Evolutionary conservation across 2,329 filamentous ascomycete genomes (phyloP).

Genomic region (Neopestalotiopsis sp.): DNA sequence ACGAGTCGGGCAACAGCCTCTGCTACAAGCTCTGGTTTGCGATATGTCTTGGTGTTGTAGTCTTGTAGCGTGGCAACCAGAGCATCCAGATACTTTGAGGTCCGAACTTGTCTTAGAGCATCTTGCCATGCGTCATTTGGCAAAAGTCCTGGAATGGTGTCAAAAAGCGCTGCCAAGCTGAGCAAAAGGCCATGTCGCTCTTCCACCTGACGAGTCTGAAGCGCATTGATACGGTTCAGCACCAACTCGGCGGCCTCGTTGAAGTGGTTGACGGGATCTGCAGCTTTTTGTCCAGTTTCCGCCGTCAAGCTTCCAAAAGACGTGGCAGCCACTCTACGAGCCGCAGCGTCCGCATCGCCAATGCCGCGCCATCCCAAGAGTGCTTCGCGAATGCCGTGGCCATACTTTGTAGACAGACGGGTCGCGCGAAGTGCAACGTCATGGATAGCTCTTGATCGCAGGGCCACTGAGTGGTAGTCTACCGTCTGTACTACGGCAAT

Average conservation of each 20-base stretch:
- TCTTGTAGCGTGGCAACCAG: conserved; percentile 46
- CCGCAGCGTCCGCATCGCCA: conserved; percentile 76
- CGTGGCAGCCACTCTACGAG: conserved; percentile 73
- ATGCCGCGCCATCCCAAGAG: conserved; percentile 87
- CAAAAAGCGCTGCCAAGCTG: conserved; percentile 63
- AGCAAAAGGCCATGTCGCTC: conserved; percentile 72
- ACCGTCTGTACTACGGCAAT: conserved; percentile 88
- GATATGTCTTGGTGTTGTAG: conserved; percentile 49
- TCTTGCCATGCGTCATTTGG: conserved; percentile 16
- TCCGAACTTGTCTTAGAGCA: conserved; percentile 20
- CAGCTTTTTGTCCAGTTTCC: conserved; percentile 38
- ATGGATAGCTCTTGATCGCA: conserved; percentile 81
- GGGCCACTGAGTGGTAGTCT: conserved; percentile 91
- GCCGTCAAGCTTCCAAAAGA: conserved; percentile 69
- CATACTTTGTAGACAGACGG: conserved; percentile 71
- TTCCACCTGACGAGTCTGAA: conserved; percentile 67
- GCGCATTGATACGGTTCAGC: conserved; percentile 46
- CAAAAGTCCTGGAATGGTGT: conserved; percentile 47
- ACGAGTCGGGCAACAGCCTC: conserved; percentile 67
- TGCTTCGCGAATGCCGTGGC: conserved; percentile 71
- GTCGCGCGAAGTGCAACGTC: conserved; percentile 76
- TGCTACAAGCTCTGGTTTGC: conserved; percentile 69
- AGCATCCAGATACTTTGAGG: conserved; percentile 32
- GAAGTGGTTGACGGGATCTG: conserved; percentile 34
- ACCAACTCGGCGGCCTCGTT: conserved; percentile 47